Conservation (phyloP, 495 filamentous ascomycete genomes). For the Pyrenula massariospora region DNA sequence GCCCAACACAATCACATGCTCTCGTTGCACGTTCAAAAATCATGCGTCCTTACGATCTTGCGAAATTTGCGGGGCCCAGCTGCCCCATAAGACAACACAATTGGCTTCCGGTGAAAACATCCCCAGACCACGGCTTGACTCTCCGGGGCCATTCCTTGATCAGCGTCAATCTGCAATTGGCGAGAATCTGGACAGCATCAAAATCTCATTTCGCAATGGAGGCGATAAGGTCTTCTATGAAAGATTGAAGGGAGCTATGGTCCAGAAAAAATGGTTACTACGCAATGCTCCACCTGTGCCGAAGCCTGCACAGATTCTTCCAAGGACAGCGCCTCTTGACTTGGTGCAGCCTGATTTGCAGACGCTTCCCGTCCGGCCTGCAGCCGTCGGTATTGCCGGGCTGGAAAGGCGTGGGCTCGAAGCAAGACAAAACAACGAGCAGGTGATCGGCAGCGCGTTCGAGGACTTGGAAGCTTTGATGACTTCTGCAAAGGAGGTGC, state of each 20-base stretch:
- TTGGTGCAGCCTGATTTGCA: constrained; percentile 5
- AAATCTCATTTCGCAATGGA: constrained; percentile 66
- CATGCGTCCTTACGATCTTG: constrained; percentile 77
- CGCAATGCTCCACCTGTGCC: constrained; percentile 88
- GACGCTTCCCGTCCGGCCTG: constrained; percentile 10
- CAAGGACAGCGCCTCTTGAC: background rate
- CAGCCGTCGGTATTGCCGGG: constrained; percentile 77
- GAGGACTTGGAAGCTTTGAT: constrained; percentile 95
- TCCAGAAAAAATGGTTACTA: constrained; percentile 93
- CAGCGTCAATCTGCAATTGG: constrained; percentile 26
- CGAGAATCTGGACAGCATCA: constrained; percentile 64
- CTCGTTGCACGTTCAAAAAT: constrained; percentile 88
- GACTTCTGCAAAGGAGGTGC: constrained; percentile 91
- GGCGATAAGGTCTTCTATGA: constrained; percentile 88
- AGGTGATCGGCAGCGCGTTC: constrained; percentile 87
- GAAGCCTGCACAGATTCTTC: constrained; percentile 29
- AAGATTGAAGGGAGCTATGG: constrained; percentile 71
- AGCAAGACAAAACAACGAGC: constrained; percentile 78
- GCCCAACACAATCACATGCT: constrained; percentile 47
- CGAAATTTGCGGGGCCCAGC: constrained; percentile 80
- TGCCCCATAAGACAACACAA: constrained; percentile 21
- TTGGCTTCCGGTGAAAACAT: constrained; percentile 14
- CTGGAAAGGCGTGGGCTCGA: constrained; percentile 76
- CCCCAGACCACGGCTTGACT: constrained; percentile 41
- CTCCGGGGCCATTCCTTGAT: constrained; percentile 58